Conservation (phyloP, 805 yeast genomes). For the Cyberlindnera saturnus region DNA sequence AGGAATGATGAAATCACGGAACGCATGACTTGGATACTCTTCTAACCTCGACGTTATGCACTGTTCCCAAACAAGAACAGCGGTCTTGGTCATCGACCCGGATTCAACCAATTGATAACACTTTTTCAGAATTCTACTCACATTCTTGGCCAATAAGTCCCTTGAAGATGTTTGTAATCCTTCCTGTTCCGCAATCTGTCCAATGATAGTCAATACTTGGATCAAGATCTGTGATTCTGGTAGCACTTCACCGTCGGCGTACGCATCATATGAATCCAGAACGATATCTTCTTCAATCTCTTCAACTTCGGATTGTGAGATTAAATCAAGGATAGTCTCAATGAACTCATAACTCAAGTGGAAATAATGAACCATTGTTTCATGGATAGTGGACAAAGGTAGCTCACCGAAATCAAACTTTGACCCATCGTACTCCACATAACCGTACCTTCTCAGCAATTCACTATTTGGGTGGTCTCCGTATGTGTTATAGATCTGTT, state of each 20-base stretch:
- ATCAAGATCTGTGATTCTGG: conserved; percentile 53
- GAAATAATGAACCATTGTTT: conserved; percentile 32
- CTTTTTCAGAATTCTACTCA: conserved; percentile 51
- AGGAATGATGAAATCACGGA: conserved; percentile 20
- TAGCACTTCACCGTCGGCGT: conserved; percentile 46
- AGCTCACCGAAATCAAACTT: conserved; percentile 79
- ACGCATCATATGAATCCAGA: conserved; percentile 59
- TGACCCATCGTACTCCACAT: conserved; percentile 71
- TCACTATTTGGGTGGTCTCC: conserved; percentile 93
- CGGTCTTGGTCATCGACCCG: conserved; percentile 37
- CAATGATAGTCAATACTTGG: conserved; percentile 41
- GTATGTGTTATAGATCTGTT: conserved; percentile 82
- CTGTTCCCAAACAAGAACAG: conserved; percentile 24
- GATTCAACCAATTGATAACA: conserved; percentile 52
- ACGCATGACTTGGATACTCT: conserved; percentile 43
- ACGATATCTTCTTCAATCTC: conserved; percentile 37
- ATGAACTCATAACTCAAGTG: conserved; percentile 23
- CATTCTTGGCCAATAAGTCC: conserved; percentile 18
- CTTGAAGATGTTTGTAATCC: background rate
- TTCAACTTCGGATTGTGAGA: conserved; percentile 24
- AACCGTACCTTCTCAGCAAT: conserved; percentile 84
- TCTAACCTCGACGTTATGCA: conserved; percentile 24
- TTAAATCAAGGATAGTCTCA: conserved; percentile 27
- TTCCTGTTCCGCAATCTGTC: conserved; percentile 19
- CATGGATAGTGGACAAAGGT: conserved; percentile 29